Conservation (phyloP, 2,329 filamentous ascomycete genomes). For the Escovopsis sp. region DNA sequence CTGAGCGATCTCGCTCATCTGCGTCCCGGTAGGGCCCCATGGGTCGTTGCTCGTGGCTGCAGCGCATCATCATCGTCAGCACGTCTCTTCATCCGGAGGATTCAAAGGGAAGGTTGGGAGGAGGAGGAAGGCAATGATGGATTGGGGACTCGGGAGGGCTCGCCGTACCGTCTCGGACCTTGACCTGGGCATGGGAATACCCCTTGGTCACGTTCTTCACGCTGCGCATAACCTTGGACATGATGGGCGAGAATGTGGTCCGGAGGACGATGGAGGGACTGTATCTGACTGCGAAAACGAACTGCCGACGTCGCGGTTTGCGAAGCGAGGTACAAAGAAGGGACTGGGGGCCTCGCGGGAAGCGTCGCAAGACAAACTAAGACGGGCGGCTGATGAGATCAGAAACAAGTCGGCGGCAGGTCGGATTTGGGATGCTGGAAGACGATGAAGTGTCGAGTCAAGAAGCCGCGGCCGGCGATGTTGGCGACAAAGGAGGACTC, state of each 20-base stretch:
- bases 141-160: not conserved
- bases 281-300: not conserved
- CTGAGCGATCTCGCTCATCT: constrained; percentile 97
- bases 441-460: too few relatives aligned
- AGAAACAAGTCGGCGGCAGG: too few relatives aligned
- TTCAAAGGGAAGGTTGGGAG: too few relatives aligned
- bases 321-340: not conserved
- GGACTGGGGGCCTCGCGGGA: not conserved
- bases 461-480: too few relatives aligned
- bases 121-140: not conserved
- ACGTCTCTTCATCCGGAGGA: not conserved
- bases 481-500: too few relatives aligned
- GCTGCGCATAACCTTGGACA: constrained; percentile 95
- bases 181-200: constrained; percentile 91
- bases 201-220: constrained; percentile 99
- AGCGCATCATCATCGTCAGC: constrained; percentile 3
- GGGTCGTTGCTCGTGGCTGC: constrained; percentile 95
- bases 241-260: constrained; percentile 27
- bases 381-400: too few relatives aligned
- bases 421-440: too few relatives aligned
- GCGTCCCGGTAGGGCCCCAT: constrained; percentile 93
- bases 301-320: not conserved
- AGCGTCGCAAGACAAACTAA: too few relatives aligned
- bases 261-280: not conserved
- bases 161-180: constrained; percentile 82